Evolutionary conservation across 345 rosid genomes (phyloP).

Genomic region (Cardiospermum halicacabum): DNA sequence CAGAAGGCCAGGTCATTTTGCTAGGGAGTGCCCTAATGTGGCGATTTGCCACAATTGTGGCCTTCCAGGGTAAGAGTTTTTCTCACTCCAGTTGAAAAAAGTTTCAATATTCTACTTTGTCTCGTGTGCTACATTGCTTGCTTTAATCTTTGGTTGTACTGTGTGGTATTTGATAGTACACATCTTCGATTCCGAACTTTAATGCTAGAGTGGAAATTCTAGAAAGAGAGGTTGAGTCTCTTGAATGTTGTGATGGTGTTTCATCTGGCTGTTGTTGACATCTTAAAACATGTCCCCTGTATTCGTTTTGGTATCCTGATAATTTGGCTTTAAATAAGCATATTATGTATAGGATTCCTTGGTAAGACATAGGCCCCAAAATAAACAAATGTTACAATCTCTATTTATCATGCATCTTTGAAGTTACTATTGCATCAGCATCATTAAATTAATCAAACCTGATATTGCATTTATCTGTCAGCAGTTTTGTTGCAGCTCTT

Average conservation of each 20-base stretch:
- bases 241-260: not conserved
- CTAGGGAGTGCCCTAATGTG: constrained; percentile 95
- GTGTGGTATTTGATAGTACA: not conserved
- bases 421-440: not conserved
- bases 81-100: not conserved
- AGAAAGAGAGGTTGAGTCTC: not conserved
- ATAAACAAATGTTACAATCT: not conserved
- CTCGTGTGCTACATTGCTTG: not conserved
- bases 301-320: too few relatives aligned
- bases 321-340: not conserved
- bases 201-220: not conserved
- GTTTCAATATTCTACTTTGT: not conserved
- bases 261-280: not conserved
- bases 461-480: not conserved
- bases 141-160: not conserved
- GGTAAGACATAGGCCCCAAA: not conserved
- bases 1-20: constrained; percentile 94
- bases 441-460: not conserved
- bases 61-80: constrained; percentile 74
- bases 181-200: not conserved
- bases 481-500: not conserved
- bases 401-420: not conserved
- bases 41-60: constrained; percentile 97
- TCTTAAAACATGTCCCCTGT: not conserved
- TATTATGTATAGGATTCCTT: not conserved